phyloP scores from a whole-genome alignment of 2,329 filamentous ascomycete genomes.

The Alternaria sp. region DNA sequence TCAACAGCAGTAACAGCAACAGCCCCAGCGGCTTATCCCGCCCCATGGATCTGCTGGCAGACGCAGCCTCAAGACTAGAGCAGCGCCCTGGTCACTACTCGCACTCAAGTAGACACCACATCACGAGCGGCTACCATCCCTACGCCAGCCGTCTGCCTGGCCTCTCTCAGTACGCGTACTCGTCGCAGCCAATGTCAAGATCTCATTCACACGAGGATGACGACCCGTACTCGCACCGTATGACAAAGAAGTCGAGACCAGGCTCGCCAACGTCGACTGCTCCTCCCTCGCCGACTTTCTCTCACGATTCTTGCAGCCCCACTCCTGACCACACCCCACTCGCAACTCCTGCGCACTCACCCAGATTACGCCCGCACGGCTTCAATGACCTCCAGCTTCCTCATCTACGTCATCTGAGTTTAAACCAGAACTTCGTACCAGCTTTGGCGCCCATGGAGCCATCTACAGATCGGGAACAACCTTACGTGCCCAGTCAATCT shows the following conservation, averaged over 20 bases:
- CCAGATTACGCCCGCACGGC: slow-evolving; percentile 80
- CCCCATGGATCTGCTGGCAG: slow-evolving; percentile 73
- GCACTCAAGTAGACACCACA: slow-evolving; percentile 47
- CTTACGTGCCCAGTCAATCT: slow-evolving; percentile 61
- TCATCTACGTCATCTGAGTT: slow-evolving; percentile 75
- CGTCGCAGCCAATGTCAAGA: slow-evolving; percentile 85
- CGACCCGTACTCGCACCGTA: slow-evolving; percentile 76
- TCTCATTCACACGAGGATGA: slow-evolving; percentile 85
- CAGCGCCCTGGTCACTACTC: slow-evolving; percentile 60
- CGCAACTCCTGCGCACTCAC: slow-evolving; percentile 92
- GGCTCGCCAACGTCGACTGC: slow-evolving; percentile 95
- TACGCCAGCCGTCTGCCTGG: slow-evolving; percentile 67
- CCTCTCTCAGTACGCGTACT: slow-evolving; percentile 59
- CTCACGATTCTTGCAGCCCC: slow-evolving; percentile 91
- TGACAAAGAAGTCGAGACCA: slow-evolving; percentile 86
- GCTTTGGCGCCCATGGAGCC: slow-evolving; percentile 75
- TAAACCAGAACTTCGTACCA: slow-evolving; percentile 65
- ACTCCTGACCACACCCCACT: slow-evolving; percentile 99
- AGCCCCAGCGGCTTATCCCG: slow-evolving; percentile 58
- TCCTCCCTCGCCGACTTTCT: slow-evolving; percentile 94
- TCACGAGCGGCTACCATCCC: slow-evolving; percentile 52
- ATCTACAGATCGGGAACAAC: slow-evolving; percentile 64
- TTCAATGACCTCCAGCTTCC: slow-evolving; percentile 79
- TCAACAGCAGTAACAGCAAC: slow-evolving; percentile 39
- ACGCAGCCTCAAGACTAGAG: slow-evolving; percentile 71